These are phyloP conservation scores for Beauveria medogensis DNA, from an alignment of 2,329 filamentous ascomycete genomes.

Conservation along the genomic window DNA sequence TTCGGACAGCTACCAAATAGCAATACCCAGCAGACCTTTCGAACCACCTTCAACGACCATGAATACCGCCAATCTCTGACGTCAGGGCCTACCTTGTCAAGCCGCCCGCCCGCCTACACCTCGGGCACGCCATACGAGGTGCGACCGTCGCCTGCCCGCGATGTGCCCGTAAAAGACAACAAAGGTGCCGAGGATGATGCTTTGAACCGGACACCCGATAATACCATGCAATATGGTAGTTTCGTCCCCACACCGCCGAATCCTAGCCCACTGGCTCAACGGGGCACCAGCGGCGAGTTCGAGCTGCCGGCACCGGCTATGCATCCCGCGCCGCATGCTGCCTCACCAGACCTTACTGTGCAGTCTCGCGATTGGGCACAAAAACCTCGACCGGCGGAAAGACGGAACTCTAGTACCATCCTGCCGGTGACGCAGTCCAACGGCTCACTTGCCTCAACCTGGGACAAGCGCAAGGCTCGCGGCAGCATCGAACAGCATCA, in stretches of 20 bases:
- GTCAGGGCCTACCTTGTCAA: not conserved
- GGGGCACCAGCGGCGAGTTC: slow-evolving; percentile 29
- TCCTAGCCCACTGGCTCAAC: slow-evolving; percentile 18
- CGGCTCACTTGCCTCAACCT: not conserved
- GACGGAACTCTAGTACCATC: slow-evolving; percentile 1
- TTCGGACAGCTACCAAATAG: slow-evolving; percentile 8
- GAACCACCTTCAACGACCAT: slow-evolving; percentile 3
- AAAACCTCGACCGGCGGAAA: not conserved
- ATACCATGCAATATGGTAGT: slow-evolving; percentile 44
- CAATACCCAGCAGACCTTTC: slow-evolving; percentile 9
- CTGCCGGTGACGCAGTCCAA: not conserved
- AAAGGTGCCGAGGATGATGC: slow-evolving; percentile 30
- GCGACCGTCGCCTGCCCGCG: not conserved
- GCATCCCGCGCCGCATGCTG: slow-evolving; percentile 14
- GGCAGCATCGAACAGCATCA: slow-evolving; percentile 19
- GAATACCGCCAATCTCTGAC: slow-evolving; percentile 4
- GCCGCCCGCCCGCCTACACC: slow-evolving; percentile 6
- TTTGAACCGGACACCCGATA: slow-evolving; percentile 28
- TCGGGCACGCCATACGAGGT: not conserved
- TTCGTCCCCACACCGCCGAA: slow-evolving; percentile 36
- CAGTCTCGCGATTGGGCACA: not conserved
- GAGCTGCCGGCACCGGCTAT: slow-evolving; percentile 49
- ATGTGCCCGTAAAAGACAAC: not conserved
- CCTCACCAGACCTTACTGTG: not conserved
- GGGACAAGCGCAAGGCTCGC: not conserved